Percentiles rank a stretch among this genome's conserved stretches.
Evolutionary conservation across 2,329 filamentous ascomycete genomes (phyloP).

Genomic region (Atkinsonella hypoxylon): DNA sequence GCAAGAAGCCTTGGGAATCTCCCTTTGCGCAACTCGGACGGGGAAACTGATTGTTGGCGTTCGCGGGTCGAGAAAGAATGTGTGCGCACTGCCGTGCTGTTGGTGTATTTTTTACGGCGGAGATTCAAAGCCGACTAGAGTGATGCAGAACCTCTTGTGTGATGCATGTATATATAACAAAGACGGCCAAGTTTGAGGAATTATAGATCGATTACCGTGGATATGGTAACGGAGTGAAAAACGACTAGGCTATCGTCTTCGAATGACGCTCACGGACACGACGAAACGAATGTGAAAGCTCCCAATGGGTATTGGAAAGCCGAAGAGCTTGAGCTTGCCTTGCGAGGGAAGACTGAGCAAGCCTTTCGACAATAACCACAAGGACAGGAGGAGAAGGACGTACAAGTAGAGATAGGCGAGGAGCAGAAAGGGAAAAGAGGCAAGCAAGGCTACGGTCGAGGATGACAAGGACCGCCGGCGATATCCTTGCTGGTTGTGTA

Average conservation of each 20-base stretch:
- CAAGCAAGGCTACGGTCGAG: background rate
- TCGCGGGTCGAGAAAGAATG: background rate
- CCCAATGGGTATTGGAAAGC: background rate
- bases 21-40: background rate
- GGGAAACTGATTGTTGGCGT: background rate
- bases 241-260: background rate
- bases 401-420: background rate
- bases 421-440: background rate
- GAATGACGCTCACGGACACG: background rate
- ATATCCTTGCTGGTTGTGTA: slow-evolving; percentile 1
- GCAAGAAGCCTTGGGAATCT: background rate
- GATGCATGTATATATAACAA: background rate
- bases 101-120: background rate
- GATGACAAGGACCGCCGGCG: background rate
- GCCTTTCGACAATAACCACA: background rate
- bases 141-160: background rate
- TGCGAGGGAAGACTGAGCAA: background rate
- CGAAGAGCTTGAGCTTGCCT: background rate
- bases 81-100: background rate
- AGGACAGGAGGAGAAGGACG: background rate
- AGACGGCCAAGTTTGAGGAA: background rate
- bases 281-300: background rate
- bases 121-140: background rate
- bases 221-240: background rate
- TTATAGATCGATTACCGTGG: background rate